phyloP scores from a whole-genome alignment of 2,329 filamentous ascomycete species.

The Epichloe hybrida region DNA sequence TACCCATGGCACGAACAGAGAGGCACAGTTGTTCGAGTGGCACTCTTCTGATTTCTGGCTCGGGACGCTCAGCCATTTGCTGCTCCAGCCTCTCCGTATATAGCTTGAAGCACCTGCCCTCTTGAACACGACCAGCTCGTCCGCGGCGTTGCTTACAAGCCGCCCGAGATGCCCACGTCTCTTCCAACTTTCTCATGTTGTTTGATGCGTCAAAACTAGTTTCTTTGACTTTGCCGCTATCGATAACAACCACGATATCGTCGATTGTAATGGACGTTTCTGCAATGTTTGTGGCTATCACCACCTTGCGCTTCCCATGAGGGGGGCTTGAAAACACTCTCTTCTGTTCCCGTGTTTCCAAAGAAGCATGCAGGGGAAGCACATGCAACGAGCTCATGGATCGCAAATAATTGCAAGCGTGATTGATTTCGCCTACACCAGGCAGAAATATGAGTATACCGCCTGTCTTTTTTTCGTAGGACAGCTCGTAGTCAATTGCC shows the following conservation, averaged over 20 bases:
- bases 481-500: conserved; percentile 66
- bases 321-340: conserved; percentile 75
- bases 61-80: conserved; percentile 76
- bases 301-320: conserved; percentile 72
- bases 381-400: conserved; percentile 54
- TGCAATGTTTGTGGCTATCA: conserved; percentile 91
- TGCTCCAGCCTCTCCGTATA: conserved; percentile 78
- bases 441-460: conserved; percentile 94
- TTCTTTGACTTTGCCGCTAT: conserved; percentile 91
- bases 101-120: conserved; percentile 87
- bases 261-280: conserved; percentile 98
- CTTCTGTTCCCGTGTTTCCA: conserved; percentile 78
- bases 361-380: conserved; percentile 80
- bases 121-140: conserved; percentile 82
- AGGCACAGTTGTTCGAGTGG: conserved; percentile 89
- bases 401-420: conserved; percentile 56
- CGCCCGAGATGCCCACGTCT: conserved; percentile 88
- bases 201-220: conserved; percentile 84
- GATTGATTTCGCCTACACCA: conserved; percentile 81
- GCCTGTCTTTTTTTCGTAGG: conserved; percentile 47
- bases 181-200: conserved; percentile 87
- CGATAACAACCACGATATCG: conserved; percentile 90
- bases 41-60: conserved; percentile 86
- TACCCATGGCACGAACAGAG: conserved; percentile 89
- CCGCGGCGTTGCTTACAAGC: conserved; percentile 91